Evolutionary conservation across 2,329 filamentous ascomycete species (phyloP), one percentile per base, ranked within the genome.

Genomic region (Chlorencoelia australis): DNA sequence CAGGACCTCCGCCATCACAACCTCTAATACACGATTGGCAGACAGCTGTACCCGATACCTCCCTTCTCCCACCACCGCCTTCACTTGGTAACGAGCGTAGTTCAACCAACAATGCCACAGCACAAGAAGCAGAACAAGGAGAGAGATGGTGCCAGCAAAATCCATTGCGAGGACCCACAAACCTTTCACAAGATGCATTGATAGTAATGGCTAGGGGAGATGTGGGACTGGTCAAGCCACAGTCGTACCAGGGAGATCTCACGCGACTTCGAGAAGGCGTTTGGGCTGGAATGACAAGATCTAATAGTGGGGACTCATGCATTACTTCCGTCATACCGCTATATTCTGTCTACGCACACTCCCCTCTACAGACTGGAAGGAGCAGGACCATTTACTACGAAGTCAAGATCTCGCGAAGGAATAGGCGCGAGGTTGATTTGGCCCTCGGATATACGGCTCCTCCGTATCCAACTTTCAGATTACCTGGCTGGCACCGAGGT

Each of bases 401-500:
- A 53, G 66, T 87, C 7, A 66, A 66, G 35, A 63, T 85, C 20
- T 59, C 63, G 3, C 50, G 56, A 13, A 60, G 69, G 37, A 53
- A 48, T 38, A 35, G 42, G 14, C 36, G 43, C 14, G 67, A 70
- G 39, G 59, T 68, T 34, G 62, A 59, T 25, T 62, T 88, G 1
- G 80, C 76, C 0, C 54, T 89, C 7, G 84, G 84, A 7, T 86
- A 77, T 56, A 63, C 71, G 0, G 82, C 82, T 1, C 71, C 80
- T 31, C 84, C 84, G 6, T 89, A 87, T 53, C 84, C 84, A 5
- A 67, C 70, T 0, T 89, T 85, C 63, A 71, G 84, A 6, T 69
- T 88, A 41, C 84, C 84, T 0, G 84, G 84, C 2, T 89, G 83
- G 84, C 80, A 91, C 54, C 71, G 83, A 21, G 83, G 73, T 13